Base-by-base conservation (phyloP, 139 green algal species). In the Picochlorum sp. region DNA sequence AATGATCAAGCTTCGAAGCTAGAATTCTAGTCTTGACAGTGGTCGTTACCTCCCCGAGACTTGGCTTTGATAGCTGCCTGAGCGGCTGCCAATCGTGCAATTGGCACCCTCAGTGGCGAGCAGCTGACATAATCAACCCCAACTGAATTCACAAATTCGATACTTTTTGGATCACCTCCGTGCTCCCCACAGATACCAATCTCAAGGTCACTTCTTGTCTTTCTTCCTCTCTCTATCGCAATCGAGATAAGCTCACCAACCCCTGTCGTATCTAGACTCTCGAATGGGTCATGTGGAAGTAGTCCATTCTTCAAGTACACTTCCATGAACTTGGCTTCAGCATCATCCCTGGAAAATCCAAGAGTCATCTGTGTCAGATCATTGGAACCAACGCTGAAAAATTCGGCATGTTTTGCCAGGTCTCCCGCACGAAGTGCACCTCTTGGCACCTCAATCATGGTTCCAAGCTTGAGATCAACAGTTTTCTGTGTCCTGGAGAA, bases 361-460 rank as follows among this genome's bases (percentile, higher is more conserved):
- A 90, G 90, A 20, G 37, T 54, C 65, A 86, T 81, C 77, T 96
- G 89, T 7, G 89, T 96, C 12, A 96, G 74, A 68, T 96, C 89
- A 73, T 96, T 96, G 41, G 85, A 93, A 44, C 89, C 89, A 63
- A 96, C 89, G 51, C 64, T 84, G 78, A 96, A 96, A 72, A 96
- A 96, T 51, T 90, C 81, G 3, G 89, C 87, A 31, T 74, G 71
- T 28, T 64, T 43, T 5, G 89, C 89, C 28, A 96, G 81, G 55
- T 84, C 36, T 31, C 75, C 83, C 4, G 89, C 84, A 12, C 78
- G 58, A 28, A 96, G 78, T 28, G 80, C 80, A 31, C 77, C 89
- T 24, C 89, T 78, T 1, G 89, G 89, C 43, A 94, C 73, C 76
- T 95, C 88, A 43, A 96, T 95, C 89, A 96, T 96, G 33, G 89